phyloP scores from a whole-genome alignment of 2,329 filamentous ascomycete species.

The Atkinsonella hypoxylon region DNA sequence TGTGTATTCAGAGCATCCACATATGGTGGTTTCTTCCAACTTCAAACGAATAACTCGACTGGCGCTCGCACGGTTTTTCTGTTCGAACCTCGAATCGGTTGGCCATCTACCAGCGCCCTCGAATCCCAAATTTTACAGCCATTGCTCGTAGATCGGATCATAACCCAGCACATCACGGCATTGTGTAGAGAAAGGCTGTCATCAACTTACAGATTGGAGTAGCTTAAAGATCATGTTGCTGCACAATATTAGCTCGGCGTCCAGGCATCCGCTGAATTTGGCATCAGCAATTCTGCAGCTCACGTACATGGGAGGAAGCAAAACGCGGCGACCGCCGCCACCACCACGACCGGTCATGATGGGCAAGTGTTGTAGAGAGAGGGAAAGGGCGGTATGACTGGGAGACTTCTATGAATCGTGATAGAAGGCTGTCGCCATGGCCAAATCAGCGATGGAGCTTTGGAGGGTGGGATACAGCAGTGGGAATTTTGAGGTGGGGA shows the following conservation, averaged over 20 bases:
- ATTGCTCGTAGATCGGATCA: background rate
- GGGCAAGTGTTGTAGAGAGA: background rate
- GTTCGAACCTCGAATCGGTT: too few relatives aligned
- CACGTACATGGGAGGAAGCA: constrained; percentile 43
- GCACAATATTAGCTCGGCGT: constrained; percentile 13
- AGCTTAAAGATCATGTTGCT: constrained; percentile 57
- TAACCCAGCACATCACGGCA: background rate
- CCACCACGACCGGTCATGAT: constrained; percentile 48
- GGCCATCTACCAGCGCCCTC: background rate
- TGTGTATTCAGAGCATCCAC: too few relatives aligned
- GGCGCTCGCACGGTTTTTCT: too few relatives aligned
- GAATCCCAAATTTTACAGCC: background rate
- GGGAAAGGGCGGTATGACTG: background rate
- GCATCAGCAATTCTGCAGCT: constrained; percentile 5
- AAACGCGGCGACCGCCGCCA: constrained; percentile 46
- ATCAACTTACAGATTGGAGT: constrained; percentile 44
- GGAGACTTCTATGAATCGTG: background rate
- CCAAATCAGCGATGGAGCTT: constrained; percentile 2
- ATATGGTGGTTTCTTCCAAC: too few relatives aligned
- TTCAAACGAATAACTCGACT: too few relatives aligned
- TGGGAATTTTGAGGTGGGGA: constrained; percentile 6
- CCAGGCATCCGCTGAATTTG: background rate
- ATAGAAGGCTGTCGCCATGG: constrained; percentile 3
- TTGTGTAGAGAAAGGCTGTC: background rate
- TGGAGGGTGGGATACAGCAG: background rate